Evolutionary conservation across 2,329 filamentous ascomycete genomes (phyloP), one percentile per base, ranked within the genome.

Genomic region (Colletotrichum lini): DNA sequence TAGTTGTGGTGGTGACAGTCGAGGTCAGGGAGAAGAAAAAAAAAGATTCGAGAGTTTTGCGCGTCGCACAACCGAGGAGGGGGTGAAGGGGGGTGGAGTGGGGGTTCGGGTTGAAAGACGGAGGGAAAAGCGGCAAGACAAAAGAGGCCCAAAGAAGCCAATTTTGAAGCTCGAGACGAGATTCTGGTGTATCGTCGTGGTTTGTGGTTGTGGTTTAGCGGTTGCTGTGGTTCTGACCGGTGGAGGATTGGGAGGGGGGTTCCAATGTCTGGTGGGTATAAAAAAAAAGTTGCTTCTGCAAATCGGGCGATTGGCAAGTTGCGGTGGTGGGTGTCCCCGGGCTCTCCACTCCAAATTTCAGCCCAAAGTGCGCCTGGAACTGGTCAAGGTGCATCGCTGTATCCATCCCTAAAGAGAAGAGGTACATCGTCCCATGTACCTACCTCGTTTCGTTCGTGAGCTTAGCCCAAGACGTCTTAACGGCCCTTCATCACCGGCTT

Each of bases 221-320:
- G 45, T 54, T 18, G 54, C 38, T 54, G 35, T 70, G 68, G 64
- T 62, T 62, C 30, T 44, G 16, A 23, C 21, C 53, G 40, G 53
- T 57, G 52, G 66, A 52, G 56, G 38, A 42, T 10, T 9, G 23
- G 64, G 40, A 56, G 53, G 42, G 60, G 67, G 67, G 53, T 45
- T 47, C 53, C 30, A 57, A 61, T 23, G 52, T 52, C 21, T 44
- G 40, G 59, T 64, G 60, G 66, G 38, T 64, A 44, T 47, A 67
- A 63, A 71, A 67, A 67, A 71, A 63, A 68, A 63, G 52, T 68
- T 49, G 68, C 38, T 68, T 71, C 58, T 67, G 67, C 63, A 47
- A 26, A 60, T 67, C 53, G 52, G 52, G 58, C 42, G 50, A 68
- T 67, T 62, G 49, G n/a, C 52, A 61, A 10, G 44, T 23, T 44